Evolutionary conservation across 169 alveolate genomes (phyloP).

Genomic region (Neospora caninum): DNA sequence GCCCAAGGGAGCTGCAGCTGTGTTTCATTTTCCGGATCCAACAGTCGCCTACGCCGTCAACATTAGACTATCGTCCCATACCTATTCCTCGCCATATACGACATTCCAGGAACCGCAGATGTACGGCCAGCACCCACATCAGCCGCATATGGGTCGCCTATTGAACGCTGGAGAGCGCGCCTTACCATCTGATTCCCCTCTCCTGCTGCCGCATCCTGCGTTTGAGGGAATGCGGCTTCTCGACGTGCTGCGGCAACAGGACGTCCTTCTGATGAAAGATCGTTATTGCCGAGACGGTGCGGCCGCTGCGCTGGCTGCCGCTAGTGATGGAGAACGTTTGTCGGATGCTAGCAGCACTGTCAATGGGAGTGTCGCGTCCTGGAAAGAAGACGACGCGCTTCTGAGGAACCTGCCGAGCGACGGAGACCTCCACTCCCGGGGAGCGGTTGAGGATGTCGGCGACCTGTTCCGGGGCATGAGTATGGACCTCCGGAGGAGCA

Average conservation of each 20-base stretch:
- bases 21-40: slow-evolving; percentile 20
- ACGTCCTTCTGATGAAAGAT: not conserved
- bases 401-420: not conserved
- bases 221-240: slow-evolving; percentile 14
- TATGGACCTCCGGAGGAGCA: not conserved
- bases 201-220: slow-evolving; percentile 15
- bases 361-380: not conserved
- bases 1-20: not conserved
- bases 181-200: not conserved
- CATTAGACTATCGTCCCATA: not conserved
- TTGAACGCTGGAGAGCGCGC: not conserved
- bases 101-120: not conserved
- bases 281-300: not conserved
- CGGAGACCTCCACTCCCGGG: not conserved
- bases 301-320: slow-evolving; percentile 2
- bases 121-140: not conserved
- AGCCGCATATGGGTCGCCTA: not conserved
- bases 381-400: not conserved
- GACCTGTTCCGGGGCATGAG: not conserved
- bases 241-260: not conserved
- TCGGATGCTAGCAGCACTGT: not conserved
- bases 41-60: not conserved
- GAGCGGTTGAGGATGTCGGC: not conserved
- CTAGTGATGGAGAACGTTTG: not conserved
- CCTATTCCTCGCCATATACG: not conserved